These are phyloP conservation scores for Pilatotrama ljubarskyi DNA, from an alignment of 768 basidiomycete species.

Conservation along the genomic window DNA sequence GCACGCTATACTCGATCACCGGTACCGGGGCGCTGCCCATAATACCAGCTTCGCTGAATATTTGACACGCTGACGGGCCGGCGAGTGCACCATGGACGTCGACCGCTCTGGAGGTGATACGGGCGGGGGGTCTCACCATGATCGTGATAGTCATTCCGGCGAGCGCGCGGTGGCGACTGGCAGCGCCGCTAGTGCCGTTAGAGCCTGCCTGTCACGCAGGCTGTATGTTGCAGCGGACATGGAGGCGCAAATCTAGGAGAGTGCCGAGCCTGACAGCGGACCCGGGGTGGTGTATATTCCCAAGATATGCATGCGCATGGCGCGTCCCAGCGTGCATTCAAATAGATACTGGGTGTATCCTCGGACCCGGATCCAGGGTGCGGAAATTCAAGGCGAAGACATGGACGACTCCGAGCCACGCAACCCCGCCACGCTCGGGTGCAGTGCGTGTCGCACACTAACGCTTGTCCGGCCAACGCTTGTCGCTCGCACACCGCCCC, in stretches of 20 bases:
- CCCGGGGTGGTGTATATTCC: not conserved
- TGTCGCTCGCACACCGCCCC: not conserved
- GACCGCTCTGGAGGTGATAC: not conserved
- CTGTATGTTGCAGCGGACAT: not conserved
- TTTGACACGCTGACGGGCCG: no score
- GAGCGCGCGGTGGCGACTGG: not conserved
- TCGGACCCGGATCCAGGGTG: not conserved
- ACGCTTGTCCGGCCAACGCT: not conserved
- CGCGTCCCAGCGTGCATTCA: not conserved
- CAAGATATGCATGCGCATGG: constrained; percentile 2
- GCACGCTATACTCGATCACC: constrained; percentile 2
- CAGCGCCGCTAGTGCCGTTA: not conserved
- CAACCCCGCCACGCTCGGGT: not conserved
- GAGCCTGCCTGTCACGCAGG: not conserved
- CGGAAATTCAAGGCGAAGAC: not conserved
- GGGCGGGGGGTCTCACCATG: not conserved
- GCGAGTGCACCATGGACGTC: not conserved
- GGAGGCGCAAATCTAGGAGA: not conserved
- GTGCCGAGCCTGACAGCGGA: not conserved
- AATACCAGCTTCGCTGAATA: not conserved
- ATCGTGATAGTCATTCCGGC: not conserved
- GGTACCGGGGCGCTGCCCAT: not conserved
- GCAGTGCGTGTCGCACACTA: not conserved
- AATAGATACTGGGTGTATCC: not conserved
- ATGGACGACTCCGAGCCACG: not conserved